phyloP scores from a whole-genome alignment of 257 asterid species.

The Galeopsis tetrahit region DNA sequence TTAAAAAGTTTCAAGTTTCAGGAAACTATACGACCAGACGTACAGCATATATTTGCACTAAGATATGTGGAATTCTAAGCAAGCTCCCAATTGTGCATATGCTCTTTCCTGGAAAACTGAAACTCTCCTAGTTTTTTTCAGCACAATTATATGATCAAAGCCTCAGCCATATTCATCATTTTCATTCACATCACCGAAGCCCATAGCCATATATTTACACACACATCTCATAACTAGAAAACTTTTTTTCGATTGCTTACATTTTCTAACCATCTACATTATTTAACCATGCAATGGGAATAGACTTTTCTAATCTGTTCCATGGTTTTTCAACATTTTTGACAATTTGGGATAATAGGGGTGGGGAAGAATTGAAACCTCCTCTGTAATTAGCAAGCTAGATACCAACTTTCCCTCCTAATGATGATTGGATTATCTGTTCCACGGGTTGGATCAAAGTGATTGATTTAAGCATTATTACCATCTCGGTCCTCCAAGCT shows the following conservation, averaged over 20 bases:
- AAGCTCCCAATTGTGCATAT: not conserved
- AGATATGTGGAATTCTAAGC: not conserved
- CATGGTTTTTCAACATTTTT: not conserved
- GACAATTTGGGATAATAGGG: not conserved
- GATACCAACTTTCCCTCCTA: not conserved
- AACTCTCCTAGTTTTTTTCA: conserved; percentile 20
- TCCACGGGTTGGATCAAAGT: not conserved
- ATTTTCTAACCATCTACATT: not conserved
- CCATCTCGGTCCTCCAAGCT: conserved; percentile 92
- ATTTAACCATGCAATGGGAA: not conserved
- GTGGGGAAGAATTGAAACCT: not conserved
- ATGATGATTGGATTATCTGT: not conserved
- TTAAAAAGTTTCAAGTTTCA: not conserved
- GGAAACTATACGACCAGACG: conserved; percentile 2
- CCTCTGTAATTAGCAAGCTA: not conserved
- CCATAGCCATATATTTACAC: not conserved
- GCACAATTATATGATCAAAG: not conserved
- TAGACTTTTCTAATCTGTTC: not conserved
- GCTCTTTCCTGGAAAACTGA: not conserved
- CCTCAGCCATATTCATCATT: not conserved
- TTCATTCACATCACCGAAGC: not conserved
- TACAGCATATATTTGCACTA: not conserved
- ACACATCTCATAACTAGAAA: conserved; percentile 1
- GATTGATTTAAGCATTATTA: conserved; percentile 40
- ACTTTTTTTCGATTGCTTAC: conserved; percentile 19